Percentiles rank a stretch among this genome's conserved stretches.
Evolutionary conservation across 75 land plant genomes (phyloP).

Genomic region (Sequoia sempervirens): DNA sequence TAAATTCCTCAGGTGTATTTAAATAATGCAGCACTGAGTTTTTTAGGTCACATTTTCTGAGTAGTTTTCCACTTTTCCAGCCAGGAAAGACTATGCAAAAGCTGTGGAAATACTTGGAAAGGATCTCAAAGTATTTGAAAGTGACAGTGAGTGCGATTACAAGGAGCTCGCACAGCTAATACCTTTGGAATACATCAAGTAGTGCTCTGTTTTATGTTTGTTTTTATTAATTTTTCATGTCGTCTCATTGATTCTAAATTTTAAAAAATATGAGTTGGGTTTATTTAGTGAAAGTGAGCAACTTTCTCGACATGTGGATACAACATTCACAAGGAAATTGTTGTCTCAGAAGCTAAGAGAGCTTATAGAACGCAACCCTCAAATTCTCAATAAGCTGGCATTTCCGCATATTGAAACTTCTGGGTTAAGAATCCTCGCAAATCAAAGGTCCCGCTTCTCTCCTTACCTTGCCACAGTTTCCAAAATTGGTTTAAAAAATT

Average conservation of each 20-base stretch:
- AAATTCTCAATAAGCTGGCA: background rate
- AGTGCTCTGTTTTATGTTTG: background rate
- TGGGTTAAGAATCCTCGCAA: background rate
- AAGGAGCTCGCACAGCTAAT: background rate
- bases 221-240: background rate
- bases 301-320: background rate
- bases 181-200: constrained; percentile 16
- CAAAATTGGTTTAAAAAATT: too few species aligned
- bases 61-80: background rate
- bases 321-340: too few species aligned
- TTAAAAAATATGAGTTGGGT: background rate
- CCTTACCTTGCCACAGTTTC: background rate
- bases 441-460: background rate
- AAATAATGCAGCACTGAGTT: background rate
- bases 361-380: background rate
- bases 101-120: constrained; percentile 3
- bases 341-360: background rate
- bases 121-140: constrained; percentile 10
- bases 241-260: background rate
- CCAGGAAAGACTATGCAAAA: background rate
- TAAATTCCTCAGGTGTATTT: background rate
- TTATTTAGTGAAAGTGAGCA: background rate
- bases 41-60: background rate
- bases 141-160: background rate
- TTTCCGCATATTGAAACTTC: background rate